A percentile compares a stretch with the other conserved stretches of the same genome.
phyloP scores from a whole-genome alignment of 176 grass and related monocot genomes.

The Leersia perrieri region DNA sequence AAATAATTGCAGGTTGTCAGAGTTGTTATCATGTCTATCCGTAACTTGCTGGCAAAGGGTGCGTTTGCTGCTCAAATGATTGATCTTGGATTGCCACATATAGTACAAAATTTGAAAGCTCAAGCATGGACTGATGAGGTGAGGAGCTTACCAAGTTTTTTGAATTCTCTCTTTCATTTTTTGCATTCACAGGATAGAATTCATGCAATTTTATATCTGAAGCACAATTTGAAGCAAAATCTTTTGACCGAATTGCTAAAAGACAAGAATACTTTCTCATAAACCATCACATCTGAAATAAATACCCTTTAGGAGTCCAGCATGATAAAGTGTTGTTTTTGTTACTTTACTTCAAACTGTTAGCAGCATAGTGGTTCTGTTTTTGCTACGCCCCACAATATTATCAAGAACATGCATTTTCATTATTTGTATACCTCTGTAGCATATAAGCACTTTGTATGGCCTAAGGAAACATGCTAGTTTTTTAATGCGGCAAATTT shows the following conservation, averaged over 20 bases:
- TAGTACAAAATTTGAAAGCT: constrained; percentile 91
- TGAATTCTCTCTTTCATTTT: not conserved
- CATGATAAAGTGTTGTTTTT: not conserved
- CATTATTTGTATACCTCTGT: not conserved
- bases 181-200: not conserved
- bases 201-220: not conserved
- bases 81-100: constrained; percentile 86
- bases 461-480: not conserved
- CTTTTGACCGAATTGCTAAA: not conserved
- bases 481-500: not conserved
- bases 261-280: not conserved
- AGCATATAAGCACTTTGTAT: not conserved
- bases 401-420: not conserved
- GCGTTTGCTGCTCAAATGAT: constrained; percentile 98
- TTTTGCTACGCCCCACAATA: not conserved
- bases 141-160: constrained; percentile 19
- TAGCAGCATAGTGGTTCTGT: not conserved
- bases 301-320: not conserved
- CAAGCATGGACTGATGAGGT: constrained; percentile 99
- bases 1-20: constrained; percentile 72
- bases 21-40: constrained; percentile 77
- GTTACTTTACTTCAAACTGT: constrained; percentile 19
- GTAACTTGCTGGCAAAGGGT: constrained; percentile 76
- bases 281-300: constrained; percentile 14
- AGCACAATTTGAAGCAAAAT: not conserved